A percentile compares a stretch with the other conserved stretches of the same genome.
Conservation (phyloP, 1,284 basidiomycete species). For the Apiotrichum akiyoshidainum region DNA sequence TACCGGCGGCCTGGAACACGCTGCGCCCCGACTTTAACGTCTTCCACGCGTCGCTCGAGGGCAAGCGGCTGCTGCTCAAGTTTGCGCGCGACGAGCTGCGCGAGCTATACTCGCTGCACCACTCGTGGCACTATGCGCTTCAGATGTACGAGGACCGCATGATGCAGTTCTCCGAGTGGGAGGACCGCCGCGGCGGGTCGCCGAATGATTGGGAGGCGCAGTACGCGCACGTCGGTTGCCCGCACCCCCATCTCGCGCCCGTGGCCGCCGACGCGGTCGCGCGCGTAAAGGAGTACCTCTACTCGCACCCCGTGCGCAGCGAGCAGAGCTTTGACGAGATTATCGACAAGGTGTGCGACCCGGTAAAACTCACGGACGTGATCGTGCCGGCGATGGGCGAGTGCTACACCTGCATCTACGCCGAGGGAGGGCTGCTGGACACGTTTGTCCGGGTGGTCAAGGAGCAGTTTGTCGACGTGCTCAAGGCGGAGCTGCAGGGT, state of each 20-base stretch:
- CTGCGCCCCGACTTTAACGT: conserved; percentile 1
- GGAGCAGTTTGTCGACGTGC: neutral
- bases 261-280: neutral
- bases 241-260: neutral
- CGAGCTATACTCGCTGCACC: conserved; percentile 3
- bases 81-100: conserved; percentile 1
- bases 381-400: neutral
- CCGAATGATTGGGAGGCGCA: neutral
- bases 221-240: neutral
- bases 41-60: neutral
- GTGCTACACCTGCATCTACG: neutral
- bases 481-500: neutral
- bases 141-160: conserved; percentile 3
- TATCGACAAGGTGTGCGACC: neutral
- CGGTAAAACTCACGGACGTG: neutral
- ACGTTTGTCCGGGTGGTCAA: neutral
- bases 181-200: too few relatives aligned
- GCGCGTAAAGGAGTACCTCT: neutral
- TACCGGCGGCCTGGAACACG: conserved; percentile 3
- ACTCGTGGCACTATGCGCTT: conserved; percentile 2
- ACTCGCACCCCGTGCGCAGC: neutral
- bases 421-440: neutral
- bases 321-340: neutral
- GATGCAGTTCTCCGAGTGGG: neutral
- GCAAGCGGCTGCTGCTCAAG: neutral